Evolutionary conservation across 169 alveolate species (phyloP), one percentile per base, ranked within the genome.

Genomic region (Cryptosporidium xiaoi): DNA sequence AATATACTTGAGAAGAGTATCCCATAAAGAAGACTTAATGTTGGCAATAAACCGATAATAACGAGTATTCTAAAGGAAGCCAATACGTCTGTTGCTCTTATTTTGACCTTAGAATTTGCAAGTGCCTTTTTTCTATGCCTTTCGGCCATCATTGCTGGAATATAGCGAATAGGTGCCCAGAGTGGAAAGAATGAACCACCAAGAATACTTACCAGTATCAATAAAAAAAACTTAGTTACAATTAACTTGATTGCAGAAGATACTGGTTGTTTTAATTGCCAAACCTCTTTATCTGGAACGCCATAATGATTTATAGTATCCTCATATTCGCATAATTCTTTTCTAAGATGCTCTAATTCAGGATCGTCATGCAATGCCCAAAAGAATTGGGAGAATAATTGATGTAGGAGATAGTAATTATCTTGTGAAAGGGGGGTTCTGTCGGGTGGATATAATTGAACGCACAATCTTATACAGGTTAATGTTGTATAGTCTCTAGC

Each of bases 51-150:
- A 18, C 93, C 97, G 66, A 95, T 71, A 46, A 94, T 92, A 20
- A 95, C 97, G 71, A 95, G 85, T n/a, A 94, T 91, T 91, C 95
- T 95, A 91, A 94, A 95, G 60, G 97, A 94, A 18, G 96, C 96
- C 51, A 94, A 94, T 48, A 95, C 97, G 69, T 94, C 97, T n/a
- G 94, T 85, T 7, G 96, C 97, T 64, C 91, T 94, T 48, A 95
- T 87, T 71, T 95, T 95, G 50, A 95, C 97, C 20, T 91, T 82
- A 62, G 96, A 93, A 82, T 90, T 91, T 56, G 92, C 92, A 16
- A 95, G 69, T 10, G 96, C 96, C 83, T 91, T 90, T 89, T 90
- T 90, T 66, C 97, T 91, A 82, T 95, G 97, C 36, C 93, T 91
- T 66, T 95, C 97, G 27, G 97, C 97, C 82, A 94, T 65, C 34